phyloP scores from a whole-genome alignment of 1,284 basidiomycete species.

The Amylostereum chailletii region DNA sequence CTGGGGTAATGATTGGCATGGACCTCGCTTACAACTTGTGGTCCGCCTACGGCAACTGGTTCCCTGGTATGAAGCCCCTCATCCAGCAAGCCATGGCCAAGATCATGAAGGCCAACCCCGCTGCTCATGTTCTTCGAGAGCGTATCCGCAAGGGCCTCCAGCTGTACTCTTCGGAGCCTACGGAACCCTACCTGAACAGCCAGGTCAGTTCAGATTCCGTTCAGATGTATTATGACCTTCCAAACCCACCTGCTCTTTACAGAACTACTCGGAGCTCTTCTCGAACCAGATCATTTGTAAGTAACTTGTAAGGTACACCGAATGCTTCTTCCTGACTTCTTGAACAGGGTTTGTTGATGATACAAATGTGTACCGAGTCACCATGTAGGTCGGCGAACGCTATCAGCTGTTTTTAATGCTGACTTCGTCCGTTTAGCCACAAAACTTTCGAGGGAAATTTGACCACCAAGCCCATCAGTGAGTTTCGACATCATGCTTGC shows the following conservation, averaged over 20 bases:
- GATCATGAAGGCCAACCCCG: constrained; percentile 98
- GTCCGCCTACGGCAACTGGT: constrained; percentile 99
- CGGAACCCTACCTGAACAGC: constrained; percentile 97
- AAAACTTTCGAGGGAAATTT: constrained; percentile 99
- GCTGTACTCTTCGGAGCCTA: constrained; percentile 98
- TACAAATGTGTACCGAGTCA: constrained; percentile 99
- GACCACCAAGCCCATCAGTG: constrained; percentile 98
- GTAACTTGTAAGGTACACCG: constrained; percentile 16
- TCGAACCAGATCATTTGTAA: constrained; percentile 98
- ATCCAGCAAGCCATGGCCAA: constrained; percentile 99
- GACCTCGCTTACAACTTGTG: constrained; percentile 97
- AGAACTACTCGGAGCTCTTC: constrained; percentile 96
- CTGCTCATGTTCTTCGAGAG: constrained; percentile 96
- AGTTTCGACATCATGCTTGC: constrained; percentile 17
- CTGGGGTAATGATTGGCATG: constrained; percentile 97
- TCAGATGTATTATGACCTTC: constrained; percentile 10
- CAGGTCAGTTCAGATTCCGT: constrained; percentile 35
- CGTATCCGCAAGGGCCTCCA: constrained; percentile 98
- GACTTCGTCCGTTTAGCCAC: constrained; percentile 42
- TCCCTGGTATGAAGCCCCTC: constrained; percentile 97
- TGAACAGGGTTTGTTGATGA: constrained; percentile 91
- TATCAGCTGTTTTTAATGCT: background rate
- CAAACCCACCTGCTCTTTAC: constrained; percentile 11
- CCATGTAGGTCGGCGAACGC: constrained; percentile 54
- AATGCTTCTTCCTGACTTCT: background rate